A percentile compares a stretch with the other conserved stretches of the same genome.
These are phyloP conservation scores for Sugiyamaella mastotermitis DNA, from an alignment of 805 yeast genomes.

Conservation along the genomic window DNA sequence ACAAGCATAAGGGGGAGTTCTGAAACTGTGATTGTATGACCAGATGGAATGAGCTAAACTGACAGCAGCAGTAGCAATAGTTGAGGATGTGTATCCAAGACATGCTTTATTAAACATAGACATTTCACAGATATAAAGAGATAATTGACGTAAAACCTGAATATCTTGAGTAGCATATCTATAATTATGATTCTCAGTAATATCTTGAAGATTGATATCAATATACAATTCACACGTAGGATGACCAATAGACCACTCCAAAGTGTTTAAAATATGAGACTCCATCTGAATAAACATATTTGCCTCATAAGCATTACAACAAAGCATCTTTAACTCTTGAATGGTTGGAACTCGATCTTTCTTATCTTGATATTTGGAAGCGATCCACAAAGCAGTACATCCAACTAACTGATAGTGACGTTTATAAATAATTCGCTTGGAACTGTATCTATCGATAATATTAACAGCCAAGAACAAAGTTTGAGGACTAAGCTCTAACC, in stretches of 20 bases:
- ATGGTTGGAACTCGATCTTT: constrained; percentile 71
- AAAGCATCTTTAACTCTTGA: constrained; percentile 61
- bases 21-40: constrained; percentile 12
- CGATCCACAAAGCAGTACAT: constrained; percentile 88
- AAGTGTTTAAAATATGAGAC: constrained; percentile 60
- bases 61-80: constrained; percentile 32
- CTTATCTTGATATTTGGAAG: constrained; percentile 76
- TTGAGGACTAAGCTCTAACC: constrained; percentile 55
- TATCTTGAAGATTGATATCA: constrained; percentile 21
- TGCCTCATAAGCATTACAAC: constrained; percentile 60
- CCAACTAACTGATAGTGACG: constrained; percentile 89
- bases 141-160: constrained; percentile 18
- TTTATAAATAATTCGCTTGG: constrained; percentile 74
- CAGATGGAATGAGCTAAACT: constrained; percentile 25
- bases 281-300: constrained; percentile 71
- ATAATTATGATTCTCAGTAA: constrained; percentile 14
- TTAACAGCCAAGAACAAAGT: constrained; percentile 65
- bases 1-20: constrained; percentile 6
- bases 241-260: constrained; percentile 67
- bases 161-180: constrained; percentile 13
- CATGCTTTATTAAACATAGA: constrained; percentile 29
- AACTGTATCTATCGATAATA: constrained; percentile 85
- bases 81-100: constrained; percentile 26
- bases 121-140: constrained; percentile 33
- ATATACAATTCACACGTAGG: constrained; percentile 49